phyloP scores from a whole-genome alignment of 2,329 filamentous ascomycete species.

The Uncinocarpus reesii region DNA sequence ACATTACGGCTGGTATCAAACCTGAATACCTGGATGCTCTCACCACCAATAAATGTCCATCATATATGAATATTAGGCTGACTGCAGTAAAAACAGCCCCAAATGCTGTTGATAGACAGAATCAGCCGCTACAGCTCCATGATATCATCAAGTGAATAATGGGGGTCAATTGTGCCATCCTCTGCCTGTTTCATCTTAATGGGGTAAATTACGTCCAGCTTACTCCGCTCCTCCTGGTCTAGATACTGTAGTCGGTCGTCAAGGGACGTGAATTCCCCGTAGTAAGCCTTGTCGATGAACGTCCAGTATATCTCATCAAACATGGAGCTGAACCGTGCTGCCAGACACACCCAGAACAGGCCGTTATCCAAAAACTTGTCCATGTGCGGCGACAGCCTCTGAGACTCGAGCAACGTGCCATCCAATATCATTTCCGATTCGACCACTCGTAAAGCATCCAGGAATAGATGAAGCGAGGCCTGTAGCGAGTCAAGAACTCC shows the following conservation, averaged over 20 bases:
- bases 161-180: slow-evolving; percentile 12
- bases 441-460: slow-evolving; percentile 19
- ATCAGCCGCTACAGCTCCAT: slow-evolving; percentile 14
- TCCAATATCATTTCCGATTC: slow-evolving; percentile 17
- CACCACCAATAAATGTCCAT: no score
- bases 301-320: slow-evolving; percentile 24
- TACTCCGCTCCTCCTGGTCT: slow-evolving; percentile 12
- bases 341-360: slow-evolving; percentile 23
- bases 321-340: slow-evolving; percentile 22
- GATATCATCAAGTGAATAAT: slow-evolving; percentile 14
- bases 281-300: slow-evolving; percentile 18
- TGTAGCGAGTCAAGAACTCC: slow-evolving; percentile 21
- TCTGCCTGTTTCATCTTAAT: slow-evolving; percentile 15
- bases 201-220: slow-evolving; percentile 6
- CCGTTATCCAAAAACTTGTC: slow-evolving; percentile 20
- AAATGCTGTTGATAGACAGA: no score
- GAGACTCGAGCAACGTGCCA: slow-evolving; percentile 13
- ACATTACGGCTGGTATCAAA: no score
- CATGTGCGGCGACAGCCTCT: slow-evolving; percentile 21
- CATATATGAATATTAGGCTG: no score
- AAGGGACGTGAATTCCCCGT: slow-evolving; percentile 18
- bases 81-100: no score
- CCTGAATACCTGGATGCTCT: no score
- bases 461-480: slow-evolving; percentile 21
- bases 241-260: slow-evolving; percentile 18